These are phyloP conservation scores for Lantana camara DNA, from an alignment of 257 asterid species.

Conservation along the genomic window DNA sequence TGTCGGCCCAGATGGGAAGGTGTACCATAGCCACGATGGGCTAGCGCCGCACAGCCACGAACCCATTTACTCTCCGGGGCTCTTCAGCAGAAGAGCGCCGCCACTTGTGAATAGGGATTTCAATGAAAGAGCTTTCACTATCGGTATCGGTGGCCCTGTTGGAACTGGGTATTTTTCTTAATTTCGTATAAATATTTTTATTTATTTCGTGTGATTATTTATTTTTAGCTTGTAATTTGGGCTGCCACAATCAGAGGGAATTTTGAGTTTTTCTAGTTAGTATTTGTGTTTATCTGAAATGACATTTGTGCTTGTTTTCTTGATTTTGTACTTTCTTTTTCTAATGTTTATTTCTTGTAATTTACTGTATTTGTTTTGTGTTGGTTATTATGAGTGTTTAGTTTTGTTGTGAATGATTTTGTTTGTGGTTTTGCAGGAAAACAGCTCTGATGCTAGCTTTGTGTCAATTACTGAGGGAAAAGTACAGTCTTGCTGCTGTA, in stretches of 20 bases:
- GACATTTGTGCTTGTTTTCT: background rate
- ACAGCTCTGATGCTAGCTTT: slow-evolving; percentile 91
- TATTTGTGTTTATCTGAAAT: too few relatives aligned
- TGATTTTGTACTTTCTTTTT: background rate
- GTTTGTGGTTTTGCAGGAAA: slow-evolving; percentile 54
- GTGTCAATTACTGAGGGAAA: slow-evolving; percentile 75
- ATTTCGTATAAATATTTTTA: background rate
- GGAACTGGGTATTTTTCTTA: slow-evolving; percentile 75
- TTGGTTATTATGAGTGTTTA: background rate
- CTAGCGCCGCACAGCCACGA: slow-evolving; percentile 95
- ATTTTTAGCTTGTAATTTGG: background rate
- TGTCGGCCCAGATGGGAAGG: slow-evolving; percentile 83
- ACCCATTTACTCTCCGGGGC: slow-evolving; percentile 87
- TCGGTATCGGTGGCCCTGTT: slow-evolving; percentile 98
- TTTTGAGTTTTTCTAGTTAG: too few relatives aligned
- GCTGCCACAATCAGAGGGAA: background rate
- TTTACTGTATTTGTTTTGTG: background rate
- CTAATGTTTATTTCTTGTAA: background rate
- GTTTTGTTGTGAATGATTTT: background rate
- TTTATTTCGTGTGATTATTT: background rate
- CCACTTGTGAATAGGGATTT: slow-evolving; percentile 71
- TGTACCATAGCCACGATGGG: slow-evolving; percentile 97
- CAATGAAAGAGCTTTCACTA: slow-evolving; percentile 86
- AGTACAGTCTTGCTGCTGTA: slow-evolving; percentile 95
- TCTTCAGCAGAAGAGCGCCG: slow-evolving; percentile 87